These are phyloP conservation scores for Apiotrichum laibachii DNA, from an alignment of 1,284 basidiomycete species.

Conservation along the genomic window DNA sequence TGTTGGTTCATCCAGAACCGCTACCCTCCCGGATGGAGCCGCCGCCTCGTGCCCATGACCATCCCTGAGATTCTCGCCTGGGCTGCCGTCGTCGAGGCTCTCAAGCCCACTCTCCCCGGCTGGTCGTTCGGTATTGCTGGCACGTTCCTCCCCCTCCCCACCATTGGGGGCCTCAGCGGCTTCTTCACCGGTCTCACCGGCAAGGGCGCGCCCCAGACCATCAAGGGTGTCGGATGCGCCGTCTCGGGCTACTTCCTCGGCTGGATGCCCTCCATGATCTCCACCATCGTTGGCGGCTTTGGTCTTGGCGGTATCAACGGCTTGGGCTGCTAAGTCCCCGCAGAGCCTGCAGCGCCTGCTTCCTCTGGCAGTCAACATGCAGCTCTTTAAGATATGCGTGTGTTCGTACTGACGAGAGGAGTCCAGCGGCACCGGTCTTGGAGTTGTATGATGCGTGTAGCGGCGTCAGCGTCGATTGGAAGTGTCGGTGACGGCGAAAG, in stretches of 20 bases:
- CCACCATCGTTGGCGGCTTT: conserved; percentile 4
- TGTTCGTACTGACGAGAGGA: no score
- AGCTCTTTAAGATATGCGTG: no score
- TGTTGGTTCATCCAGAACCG: conserved; percentile 21
- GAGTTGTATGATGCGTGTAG: no score
- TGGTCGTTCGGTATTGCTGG: conserved; percentile 14
- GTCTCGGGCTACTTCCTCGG: conserved; percentile 9
- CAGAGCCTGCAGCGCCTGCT: not conserved
- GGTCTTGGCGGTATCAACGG: conserved; percentile 11
- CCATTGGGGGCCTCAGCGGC: conserved; percentile 4
- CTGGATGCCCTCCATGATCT: conserved; percentile 16
- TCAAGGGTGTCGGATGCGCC: conserved; percentile 13
- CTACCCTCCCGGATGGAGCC: conserved; percentile 22
- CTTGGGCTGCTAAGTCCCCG: conserved; percentile 10
- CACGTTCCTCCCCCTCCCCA: conserved; percentile 16
- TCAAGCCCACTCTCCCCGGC: conserved; percentile 18
- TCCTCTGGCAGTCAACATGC: not conserved
- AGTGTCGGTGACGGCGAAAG: no score
- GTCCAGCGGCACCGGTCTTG: no score
- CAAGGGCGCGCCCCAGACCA: not conserved
- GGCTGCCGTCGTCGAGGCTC: conserved; percentile 11
- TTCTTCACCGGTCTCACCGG: conserved; percentile 10
- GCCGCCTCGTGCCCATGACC: conserved; percentile 17
- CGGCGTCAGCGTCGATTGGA: no score
- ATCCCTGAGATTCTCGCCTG: conserved; percentile 18